These are phyloP conservation scores for Leccinum disarticulatum DNA, from an alignment of 768 basidiomycete genomes.

Conservation along the genomic window DNA sequence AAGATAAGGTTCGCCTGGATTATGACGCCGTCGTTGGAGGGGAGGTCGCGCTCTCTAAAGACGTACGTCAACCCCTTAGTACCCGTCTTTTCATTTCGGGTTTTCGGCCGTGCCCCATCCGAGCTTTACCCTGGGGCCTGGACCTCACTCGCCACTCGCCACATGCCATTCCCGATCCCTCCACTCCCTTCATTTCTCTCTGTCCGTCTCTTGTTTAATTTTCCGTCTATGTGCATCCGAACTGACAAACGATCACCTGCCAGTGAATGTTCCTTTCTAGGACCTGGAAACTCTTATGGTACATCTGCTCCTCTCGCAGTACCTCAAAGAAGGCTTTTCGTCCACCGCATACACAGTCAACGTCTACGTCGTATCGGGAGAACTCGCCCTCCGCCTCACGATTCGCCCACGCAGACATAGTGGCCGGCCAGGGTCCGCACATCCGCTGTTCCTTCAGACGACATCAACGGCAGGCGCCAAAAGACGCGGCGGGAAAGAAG, in stretches of 20 bases:
- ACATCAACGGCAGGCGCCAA: conserved; percentile 23
- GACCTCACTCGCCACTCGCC: too few relatives aligned
- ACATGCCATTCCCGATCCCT: too few relatives aligned
- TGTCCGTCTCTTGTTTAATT: background rate
- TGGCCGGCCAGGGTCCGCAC: conserved; percentile 31
- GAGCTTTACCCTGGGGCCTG: too few relatives aligned
- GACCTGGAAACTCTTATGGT: conserved; percentile 74
- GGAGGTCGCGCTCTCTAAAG: conserved; percentile 60
- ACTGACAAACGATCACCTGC: conserved; percentile 1
- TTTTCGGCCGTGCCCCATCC: conserved; percentile 5
- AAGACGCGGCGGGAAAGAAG: conserved; percentile 17
- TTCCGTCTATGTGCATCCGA: background rate
- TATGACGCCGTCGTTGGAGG: conserved; percentile 61
- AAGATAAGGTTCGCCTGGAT: conserved; percentile 55
- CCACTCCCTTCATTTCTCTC: background rate
- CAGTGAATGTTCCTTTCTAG: conserved; percentile 40
- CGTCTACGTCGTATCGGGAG: conserved; percentile 56
- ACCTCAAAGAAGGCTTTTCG: conserved; percentile 59
- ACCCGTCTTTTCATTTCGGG: background rate
- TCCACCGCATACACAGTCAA: conserved; percentile 55
- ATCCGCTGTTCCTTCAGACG: conserved; percentile 44
- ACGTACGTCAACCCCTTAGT: conserved; percentile 48
- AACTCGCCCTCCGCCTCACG: conserved; percentile 48
- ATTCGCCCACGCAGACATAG: conserved; percentile 41
- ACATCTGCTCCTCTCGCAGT: conserved; percentile 59